A percentile compares a stretch with the other conserved stretches of the same genome.
phyloP scores from a whole-genome alignment of 352 stramenopile species.

The Pythium guiyangense region DNA sequence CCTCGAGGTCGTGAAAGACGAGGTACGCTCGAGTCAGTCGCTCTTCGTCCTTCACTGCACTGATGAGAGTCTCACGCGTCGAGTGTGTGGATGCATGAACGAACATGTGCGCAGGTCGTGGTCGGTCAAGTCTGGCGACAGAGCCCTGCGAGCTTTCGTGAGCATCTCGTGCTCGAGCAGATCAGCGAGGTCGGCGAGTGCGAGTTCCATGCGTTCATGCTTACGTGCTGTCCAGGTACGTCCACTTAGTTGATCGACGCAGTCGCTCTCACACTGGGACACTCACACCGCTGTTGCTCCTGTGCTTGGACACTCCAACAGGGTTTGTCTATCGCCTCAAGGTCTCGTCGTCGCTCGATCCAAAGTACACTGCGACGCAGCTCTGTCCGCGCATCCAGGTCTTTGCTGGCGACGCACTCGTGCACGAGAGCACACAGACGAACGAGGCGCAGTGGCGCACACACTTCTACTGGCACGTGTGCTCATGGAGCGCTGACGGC shows the following conservation, averaged over 20 bases:
- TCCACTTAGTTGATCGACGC: background rate
- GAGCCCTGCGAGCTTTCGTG: constrained; percentile 1
- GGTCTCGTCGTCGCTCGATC: constrained; percentile 25
- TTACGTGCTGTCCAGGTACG: constrained; percentile 23
- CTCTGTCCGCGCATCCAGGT: constrained; percentile 43
- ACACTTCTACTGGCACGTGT: constrained; percentile 52
- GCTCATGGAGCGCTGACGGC: constrained; percentile 35
- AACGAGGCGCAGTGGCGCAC: constrained; percentile 20
- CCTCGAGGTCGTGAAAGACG: constrained; percentile 35
- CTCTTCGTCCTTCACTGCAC: too few relatives aligned
- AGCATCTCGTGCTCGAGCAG: constrained; percentile 24
- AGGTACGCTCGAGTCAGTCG: constrained; percentile 15
- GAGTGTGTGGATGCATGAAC: background rate
- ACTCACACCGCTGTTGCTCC: background rate
- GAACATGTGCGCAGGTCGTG: constrained; percentile 2
- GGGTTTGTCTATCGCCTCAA: constrained; percentile 32
- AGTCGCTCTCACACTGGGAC: background rate
- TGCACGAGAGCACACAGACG: constrained; percentile 25
- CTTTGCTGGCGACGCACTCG: constrained; percentile 37
- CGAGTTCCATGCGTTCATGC: constrained; percentile 33
- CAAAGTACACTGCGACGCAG: constrained; percentile 13
- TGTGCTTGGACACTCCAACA: background rate
- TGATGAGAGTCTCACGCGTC: background rate
- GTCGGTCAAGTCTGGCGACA: constrained; percentile 18
- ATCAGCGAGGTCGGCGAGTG: constrained; percentile 23